Conservation (phyloP, 2,329 filamentous ascomycete genomes). For the Ascocoryne sarcoides region DNA sequence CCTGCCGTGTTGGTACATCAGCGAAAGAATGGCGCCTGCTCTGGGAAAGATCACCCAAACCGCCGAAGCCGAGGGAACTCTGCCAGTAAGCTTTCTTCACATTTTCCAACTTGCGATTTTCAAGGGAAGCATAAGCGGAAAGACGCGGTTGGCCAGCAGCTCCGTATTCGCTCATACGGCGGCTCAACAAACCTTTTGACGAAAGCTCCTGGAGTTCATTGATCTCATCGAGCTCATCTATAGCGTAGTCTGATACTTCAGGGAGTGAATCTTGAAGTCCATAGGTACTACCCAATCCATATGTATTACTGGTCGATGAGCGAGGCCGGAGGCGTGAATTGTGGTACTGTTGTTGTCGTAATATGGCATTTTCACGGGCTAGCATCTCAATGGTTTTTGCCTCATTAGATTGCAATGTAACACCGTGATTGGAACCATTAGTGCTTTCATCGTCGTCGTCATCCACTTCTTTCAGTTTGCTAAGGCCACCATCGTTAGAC, state of each 20-base stretch:
- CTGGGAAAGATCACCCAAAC: slow-evolving; percentile 54
- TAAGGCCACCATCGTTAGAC: slow-evolving; percentile 54
- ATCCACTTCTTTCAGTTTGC: slow-evolving; percentile 62
- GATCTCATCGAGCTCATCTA: slow-evolving; percentile 60
- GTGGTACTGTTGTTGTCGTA: slow-evolving; percentile 50
- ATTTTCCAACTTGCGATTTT: slow-evolving; percentile 55
- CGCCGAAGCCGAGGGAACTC: slow-evolving; percentile 58
- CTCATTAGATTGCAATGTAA: slow-evolving; percentile 44
- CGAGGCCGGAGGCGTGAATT: slow-evolving; percentile 47
- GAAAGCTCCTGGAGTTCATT: slow-evolving; percentile 37
- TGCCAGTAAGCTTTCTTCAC: slow-evolving; percentile 65
- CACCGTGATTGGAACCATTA: slow-evolving; percentile 46
- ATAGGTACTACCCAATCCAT: slow-evolving; percentile 47
- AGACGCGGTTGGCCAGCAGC: slow-evolving; percentile 24
- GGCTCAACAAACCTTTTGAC: slow-evolving; percentile 22
- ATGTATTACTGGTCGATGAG: slow-evolving; percentile 45
- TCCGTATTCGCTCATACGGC: slow-evolving; percentile 32
- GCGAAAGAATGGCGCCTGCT: slow-evolving; percentile 76
- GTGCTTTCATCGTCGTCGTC: slow-evolving; percentile 53
- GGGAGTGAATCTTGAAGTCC: slow-evolving; percentile 50
- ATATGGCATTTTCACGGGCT: slow-evolving; percentile 52
- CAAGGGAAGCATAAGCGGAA: slow-evolving; percentile 35
- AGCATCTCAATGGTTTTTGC: slow-evolving; percentile 56
- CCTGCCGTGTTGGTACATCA: slow-evolving; percentile 55
- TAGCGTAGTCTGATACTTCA: slow-evolving; percentile 62